Evolutionary conservation across 148 eudicot species (phyloP), one percentile per base, ranked within the genome.

Genomic region (Silene latifolia): DNA sequence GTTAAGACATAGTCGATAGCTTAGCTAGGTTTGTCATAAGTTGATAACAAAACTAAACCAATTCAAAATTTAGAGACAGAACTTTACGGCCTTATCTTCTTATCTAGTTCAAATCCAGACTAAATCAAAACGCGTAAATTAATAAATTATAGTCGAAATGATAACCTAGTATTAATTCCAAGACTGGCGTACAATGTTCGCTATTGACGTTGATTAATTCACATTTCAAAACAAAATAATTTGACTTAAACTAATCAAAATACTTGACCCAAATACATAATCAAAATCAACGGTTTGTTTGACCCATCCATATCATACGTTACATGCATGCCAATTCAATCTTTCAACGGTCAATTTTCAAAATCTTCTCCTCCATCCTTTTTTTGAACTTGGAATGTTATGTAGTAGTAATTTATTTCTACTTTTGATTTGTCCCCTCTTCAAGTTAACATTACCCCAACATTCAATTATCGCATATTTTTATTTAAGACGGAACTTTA

Each of bases 271-370:
- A 21, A 35, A 51, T 21, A 57, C 23, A 1, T 25, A 76, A 65
- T 29, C 69, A 72, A 72, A 73, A 62, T 75, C 66, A 74, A 79
- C 81, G 81, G 59, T 69, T 74, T 27, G n/a, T 79, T 80, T 80
- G 82, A 75, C 82, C 58, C 75, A n/a, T 58, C 10, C 19, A 10
- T 44, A 29, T 46, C 48, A 4, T 32, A 7, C 17, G 63, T 77
- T 57, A 24, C n/a, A n/a, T n/a, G n/a, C 54, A 75, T 76, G 73
- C 76, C 71, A 39, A 75, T 87, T 88, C 87, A 80, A 82, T 77
- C 77, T 71, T 85, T 85, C 88, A 88, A 86, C 81, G 91, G 87
- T 88, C 91, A 88, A 88, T 73, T 71, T 87, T 74, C 65, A 63
- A 80, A 68, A 69, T 54, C 23, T 62, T 70, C 56, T 35, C 59